Percentiles rank a stretch among this genome's conserved stretches.
Conservation (phyloP, 164 flowering plant genomes). For the Santalum album region DNA sequence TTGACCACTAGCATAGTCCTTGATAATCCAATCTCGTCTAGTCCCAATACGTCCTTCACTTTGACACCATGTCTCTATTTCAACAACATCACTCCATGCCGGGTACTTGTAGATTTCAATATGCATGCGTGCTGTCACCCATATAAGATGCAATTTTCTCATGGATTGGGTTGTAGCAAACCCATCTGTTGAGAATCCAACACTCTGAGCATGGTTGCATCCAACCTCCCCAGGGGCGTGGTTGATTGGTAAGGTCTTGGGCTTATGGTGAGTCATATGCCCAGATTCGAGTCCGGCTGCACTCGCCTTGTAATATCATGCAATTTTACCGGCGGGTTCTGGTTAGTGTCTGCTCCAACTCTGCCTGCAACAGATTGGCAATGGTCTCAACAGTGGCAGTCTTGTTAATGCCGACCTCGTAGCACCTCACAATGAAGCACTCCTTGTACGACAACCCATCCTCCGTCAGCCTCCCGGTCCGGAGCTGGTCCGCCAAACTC, state of each 20-base stretch:
- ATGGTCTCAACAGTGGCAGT: constrained; percentile 95
- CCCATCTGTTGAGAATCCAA: constrained; percentile 95
- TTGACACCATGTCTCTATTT: constrained; percentile 98
- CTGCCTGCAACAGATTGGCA: constrained; percentile 91
- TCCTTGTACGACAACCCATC: constrained; percentile 86
- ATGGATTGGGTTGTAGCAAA: constrained; percentile 85
- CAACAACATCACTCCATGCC: constrained; percentile 97
- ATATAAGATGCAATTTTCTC: constrained; percentile 91
- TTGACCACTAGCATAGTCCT: constrained; percentile 67
- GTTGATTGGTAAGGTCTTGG: no score
- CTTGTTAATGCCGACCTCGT: constrained; percentile 90
- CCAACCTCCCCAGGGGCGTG: constrained; percentile 65
- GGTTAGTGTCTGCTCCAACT: no score
- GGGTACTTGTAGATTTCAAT: constrained; percentile 95
- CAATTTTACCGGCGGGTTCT: no score
- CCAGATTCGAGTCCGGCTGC: no score
- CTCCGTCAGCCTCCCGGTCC: constrained; percentile 65
- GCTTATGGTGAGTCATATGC: no score
- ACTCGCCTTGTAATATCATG: no score
- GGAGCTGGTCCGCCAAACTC: constrained; percentile 59
- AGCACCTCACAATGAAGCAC: constrained; percentile 73
- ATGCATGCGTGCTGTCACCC: constrained; percentile 99
- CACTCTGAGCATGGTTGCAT: constrained; percentile 92
- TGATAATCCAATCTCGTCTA: constrained; percentile 92
- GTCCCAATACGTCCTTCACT: constrained; percentile 89